These are phyloP conservation scores for Cladobotryum protrusum DNA, from an alignment of 2,329 filamentous ascomycete species.

Conservation along the genomic window DNA sequence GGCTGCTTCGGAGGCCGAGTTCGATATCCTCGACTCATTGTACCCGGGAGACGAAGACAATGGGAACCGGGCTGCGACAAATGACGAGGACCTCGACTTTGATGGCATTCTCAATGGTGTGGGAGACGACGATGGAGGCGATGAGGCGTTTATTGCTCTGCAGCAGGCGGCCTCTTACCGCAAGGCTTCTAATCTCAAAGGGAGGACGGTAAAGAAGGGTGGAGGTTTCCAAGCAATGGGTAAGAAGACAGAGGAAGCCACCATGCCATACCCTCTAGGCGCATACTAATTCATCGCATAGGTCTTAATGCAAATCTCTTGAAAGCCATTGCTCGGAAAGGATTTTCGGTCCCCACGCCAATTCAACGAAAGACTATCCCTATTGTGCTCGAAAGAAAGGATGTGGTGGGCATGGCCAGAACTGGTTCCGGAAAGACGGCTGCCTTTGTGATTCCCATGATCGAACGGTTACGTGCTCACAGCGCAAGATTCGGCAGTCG, in stretches of 20 bases:
- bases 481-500: constrained; percentile 80
- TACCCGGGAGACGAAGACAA: constrained; percentile 56
- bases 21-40: constrained; percentile 79
- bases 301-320: constrained; percentile 75
- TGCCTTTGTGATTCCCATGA: constrained; percentile 97
- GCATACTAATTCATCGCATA: constrained; percentile 22
- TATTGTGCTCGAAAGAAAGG: constrained; percentile 87
- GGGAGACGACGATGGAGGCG: constrained; percentile 52
- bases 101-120: constrained; percentile 54
- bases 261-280: too few relatives aligned
- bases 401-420: constrained; percentile 94
- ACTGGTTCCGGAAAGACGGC: constrained; percentile 98
- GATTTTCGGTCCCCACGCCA: constrained; percentile 91
- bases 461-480: constrained; percentile 84
- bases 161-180: constrained; percentile 82
- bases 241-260: constrained; percentile 26
- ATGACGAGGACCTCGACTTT: constrained; percentile 46
- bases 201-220: constrained; percentile 84
- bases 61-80: constrained; percentile 30
- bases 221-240: constrained; percentile 96
- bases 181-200: constrained; percentile 75
- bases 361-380: constrained; percentile 98
- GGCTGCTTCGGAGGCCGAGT: constrained; percentile 78
- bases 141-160: constrained; percentile 87
- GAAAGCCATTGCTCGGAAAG: constrained; percentile 87